Evolutionary conservation across 2,329 filamentous ascomycete genomes (phyloP), one percentile per base, ranked within the genome.

Genomic region (Iodosphaeria phyllophila): DNA sequence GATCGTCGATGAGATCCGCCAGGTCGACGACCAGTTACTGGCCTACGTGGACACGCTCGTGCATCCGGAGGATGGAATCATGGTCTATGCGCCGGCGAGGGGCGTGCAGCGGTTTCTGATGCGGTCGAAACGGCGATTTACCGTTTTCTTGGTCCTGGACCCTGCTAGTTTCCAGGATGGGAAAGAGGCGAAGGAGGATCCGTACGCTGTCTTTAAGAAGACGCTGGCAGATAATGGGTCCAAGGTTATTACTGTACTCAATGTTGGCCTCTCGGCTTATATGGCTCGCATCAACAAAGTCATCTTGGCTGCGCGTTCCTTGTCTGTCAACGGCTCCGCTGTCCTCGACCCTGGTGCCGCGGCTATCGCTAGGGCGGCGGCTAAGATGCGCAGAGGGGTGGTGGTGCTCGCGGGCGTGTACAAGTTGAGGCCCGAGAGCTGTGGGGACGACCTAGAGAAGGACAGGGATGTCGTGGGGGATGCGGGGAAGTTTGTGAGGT

Each of bases 271-370:
- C 27, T 91, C 84, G 54, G 83, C 84, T 1, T 78, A 95, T 40
- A 95, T 98, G 79, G 78, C 84, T 6, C 72, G 77, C 31, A 80
- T 93, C 38, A 91, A 86, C 59, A 93, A 93, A 54, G 86, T 98
- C 32, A 78, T 98, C 24, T 60, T 98, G 5, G 75, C 78, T 8
- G 86, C 86, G 5, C 76, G 84, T 41, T 75, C 78, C 4, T 79
- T 98, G 15, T 70, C 91, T 22, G 79, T 80, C 24, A 89, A 92
- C 40, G 89, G 89, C 25, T 78, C 78, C 5, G 66, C 92, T 14
- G 64, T 95, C 15, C 77, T 82, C 11, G 75, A 83, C 20, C 72
- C 77, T 5, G 89, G 89, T n/a, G 77, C 79, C 7, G 71, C 70
- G 12, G 70, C 78, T 20, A 77, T 95, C 35, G 82, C 84, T 4